phyloP scores from a whole-genome alignment of 768 basidiomycete species.

The Butyriboletus loyo region DNA sequence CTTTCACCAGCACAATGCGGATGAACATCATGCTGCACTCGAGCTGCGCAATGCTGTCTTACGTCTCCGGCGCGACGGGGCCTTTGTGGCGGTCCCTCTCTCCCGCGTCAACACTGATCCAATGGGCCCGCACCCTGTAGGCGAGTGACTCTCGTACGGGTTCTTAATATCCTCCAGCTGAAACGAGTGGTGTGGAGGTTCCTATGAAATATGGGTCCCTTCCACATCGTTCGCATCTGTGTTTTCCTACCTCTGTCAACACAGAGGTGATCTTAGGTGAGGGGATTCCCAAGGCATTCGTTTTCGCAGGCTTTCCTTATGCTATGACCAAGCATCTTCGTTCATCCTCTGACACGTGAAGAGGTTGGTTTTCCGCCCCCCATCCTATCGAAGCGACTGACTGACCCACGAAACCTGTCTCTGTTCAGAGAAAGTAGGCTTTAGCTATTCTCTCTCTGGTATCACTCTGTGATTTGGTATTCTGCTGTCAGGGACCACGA shows the following conservation, averaged over 20 bases:
- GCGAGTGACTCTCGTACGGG: conserved; percentile 35
- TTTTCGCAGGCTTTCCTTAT: neutral
- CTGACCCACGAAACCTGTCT: neutral
- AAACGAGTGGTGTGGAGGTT: conserved; percentile 43
- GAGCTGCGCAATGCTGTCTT: conserved; percentile 70
- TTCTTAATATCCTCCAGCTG: neutral
- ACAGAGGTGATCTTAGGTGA: conserved; percentile 69
- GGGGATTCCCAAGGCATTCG: neutral
- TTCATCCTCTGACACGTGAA: conserved; percentile 73
- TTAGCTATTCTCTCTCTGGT: neutral
- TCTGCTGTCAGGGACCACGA: conserved; percentile 58
- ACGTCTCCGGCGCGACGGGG: conserved; percentile 66
- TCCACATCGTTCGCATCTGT: conserved; percentile 69
- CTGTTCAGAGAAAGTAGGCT: conserved; percentile 48
- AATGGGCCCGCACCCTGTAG: conserved; percentile 74
- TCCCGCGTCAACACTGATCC: conserved; percentile 68
- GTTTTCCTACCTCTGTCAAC: conserved; percentile 71
- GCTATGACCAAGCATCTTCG: conserved; percentile 51
- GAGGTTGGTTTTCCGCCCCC: conserved; percentile 42
- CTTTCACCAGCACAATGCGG: conserved; percentile 65
- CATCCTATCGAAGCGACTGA: neutral
- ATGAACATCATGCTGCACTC: conserved; percentile 62
- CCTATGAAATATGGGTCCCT: conserved; percentile 81
- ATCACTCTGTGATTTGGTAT: neutral
- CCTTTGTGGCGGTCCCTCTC: conserved; percentile 76